A percentile compares a stretch with the other conserved stretches of the same genome.
These are phyloP conservation scores for Penicillium canariense DNA, from an alignment of 495 filamentous ascomycete genomes.

Conservation along the genomic window DNA sequence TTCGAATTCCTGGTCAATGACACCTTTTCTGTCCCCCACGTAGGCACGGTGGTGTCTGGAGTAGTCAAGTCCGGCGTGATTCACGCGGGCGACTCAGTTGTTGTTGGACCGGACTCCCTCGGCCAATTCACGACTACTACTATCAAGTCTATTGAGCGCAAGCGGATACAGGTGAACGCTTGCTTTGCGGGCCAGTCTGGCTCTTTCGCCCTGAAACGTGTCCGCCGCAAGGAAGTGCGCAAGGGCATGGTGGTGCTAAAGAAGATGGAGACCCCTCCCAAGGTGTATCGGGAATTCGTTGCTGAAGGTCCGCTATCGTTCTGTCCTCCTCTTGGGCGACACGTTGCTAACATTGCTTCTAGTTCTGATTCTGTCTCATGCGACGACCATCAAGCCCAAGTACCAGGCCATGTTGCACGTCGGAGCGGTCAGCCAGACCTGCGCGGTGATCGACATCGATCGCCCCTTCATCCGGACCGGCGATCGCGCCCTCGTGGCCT, in stretches of 20 bases:
- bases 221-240: conserved; percentile 88
- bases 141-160: conserved; percentile 91
- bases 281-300: conserved; percentile 88
- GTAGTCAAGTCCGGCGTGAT: conserved; percentile 84
- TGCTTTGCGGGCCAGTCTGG: conserved; percentile 91
- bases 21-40: conserved; percentile 97
- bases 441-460: conserved; percentile 96
- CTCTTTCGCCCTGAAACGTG: conserved; percentile 82
- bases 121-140: conserved; percentile 89
- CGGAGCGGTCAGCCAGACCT: conserved; percentile 91
- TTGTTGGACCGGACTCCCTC: conserved; percentile 87
- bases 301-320: conserved; percentile 66
- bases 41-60: conserved; percentile 92
- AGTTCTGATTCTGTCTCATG: conserved; percentile 94
- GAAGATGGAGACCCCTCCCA: conserved; percentile 69
- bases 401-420: conserved; percentile 99
- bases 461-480: conserved; percentile 93
- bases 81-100: conserved; percentile 84
- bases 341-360: conserved; percentile 14
- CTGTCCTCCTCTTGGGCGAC: background rate
- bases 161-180: conserved; percentile 85
- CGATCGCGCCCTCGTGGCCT: conserved; percentile 87
- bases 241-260: conserved; percentile 98
- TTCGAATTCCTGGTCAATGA: conserved; percentile 98
- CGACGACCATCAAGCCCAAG: conserved; percentile 96